Evolutionary conservation across 441 rosid species (phyloP), one percentile per base, ranked within the genome.

Genomic region (Lepidium campestre): DNA sequence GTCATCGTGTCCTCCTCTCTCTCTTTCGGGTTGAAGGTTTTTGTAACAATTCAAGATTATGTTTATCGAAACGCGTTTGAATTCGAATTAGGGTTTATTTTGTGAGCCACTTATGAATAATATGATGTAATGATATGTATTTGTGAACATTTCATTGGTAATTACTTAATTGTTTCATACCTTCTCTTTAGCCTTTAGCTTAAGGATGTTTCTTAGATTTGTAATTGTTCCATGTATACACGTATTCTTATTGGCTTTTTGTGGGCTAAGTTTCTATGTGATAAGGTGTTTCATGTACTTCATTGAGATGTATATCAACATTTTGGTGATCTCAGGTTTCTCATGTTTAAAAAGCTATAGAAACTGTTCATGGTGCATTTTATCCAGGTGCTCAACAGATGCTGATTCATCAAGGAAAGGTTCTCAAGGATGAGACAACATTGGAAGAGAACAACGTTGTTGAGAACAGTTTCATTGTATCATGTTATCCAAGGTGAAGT

Each of bases 341-440:
- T 41, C 91, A 83, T 72, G 91, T 84, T 52, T 88, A 91, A 69
- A 77, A 78, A 36, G 74, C 57, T 56, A 88, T 91, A 42, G 97
- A 91, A 74, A 65, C 68, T 14, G 58, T 41, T 35, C 90, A 91
- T 29, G 95, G 95, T 7, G 69, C 77, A 2, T 83, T 44, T 19
- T 91, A 79, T 70, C 91, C 96, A 1, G 90, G 91, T 63, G 65
- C 77, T 31, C 88, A 80, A 27, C 97, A 80, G 83, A 85, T 86
- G 91, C 87, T 91, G 10, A 83, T 88, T 65, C 80, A 91, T 61
- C 95, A 91, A 68, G 97, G 97, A 25, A 88, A 91, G 73, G 90
- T 91, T 60, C 83, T 88, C 1, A 83, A 79, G 59, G 93, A 90
- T 57, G 77, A 68, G 39, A 81, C 90, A 12, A 82, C 97, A 14